A percentile compares a stretch with the other conserved stretches of the same genome.
phyloP scores from a whole-genome alignment of 2,329 filamentous ascomycete species.

The Fusarium chuoi region DNA sequence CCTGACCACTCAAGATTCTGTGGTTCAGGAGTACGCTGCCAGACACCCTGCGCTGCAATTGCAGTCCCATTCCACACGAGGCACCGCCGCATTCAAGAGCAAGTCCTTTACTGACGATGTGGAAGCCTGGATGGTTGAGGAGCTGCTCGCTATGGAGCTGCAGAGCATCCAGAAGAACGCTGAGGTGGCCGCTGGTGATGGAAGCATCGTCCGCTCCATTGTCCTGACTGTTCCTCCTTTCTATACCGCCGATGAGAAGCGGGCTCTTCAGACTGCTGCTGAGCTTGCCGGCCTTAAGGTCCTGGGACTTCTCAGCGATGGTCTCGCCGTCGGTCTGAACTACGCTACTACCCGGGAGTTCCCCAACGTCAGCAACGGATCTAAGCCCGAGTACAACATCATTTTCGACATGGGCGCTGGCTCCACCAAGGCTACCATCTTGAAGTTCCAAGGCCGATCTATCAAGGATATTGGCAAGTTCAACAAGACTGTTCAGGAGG shows the following conservation, averaged over 20 bases:
- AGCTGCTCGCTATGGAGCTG: conserved; percentile 95
- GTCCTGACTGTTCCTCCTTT: conserved; percentile 92
- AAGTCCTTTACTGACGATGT: conserved; percentile 69
- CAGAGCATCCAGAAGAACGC: conserved; percentile 92
- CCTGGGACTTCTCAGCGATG: conserved; percentile 86
- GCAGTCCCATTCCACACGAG: conserved; percentile 66
- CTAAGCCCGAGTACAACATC: conserved; percentile 89
- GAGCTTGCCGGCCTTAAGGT: conserved; percentile 89
- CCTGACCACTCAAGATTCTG: conserved; percentile 68
- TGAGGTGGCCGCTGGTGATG: conserved; percentile 81
- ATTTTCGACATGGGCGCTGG: conserved; percentile 99
- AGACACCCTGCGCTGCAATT: conserved; percentile 84
- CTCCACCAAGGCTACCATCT: conserved; percentile 87
- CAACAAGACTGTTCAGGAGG: conserved; percentile 97
- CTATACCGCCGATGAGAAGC: conserved; percentile 90
- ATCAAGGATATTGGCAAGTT: conserved; percentile 93
- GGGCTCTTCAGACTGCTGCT: conserved; percentile 84
- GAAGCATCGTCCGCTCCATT: conserved; percentile 77
- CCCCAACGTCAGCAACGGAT: conserved; percentile 82
- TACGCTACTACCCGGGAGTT: conserved; percentile 94
- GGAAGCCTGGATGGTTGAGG: conserved; percentile 83
- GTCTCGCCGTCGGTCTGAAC: conserved; percentile 91
- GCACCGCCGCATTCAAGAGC: conserved; percentile 86
- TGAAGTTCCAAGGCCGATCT: conserved; percentile 87
- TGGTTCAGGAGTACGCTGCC: conserved; percentile 75